Conservation (phyloP, 2,329 filamentous ascomycete species). For the Decorospora gaudefroyi region DNA sequence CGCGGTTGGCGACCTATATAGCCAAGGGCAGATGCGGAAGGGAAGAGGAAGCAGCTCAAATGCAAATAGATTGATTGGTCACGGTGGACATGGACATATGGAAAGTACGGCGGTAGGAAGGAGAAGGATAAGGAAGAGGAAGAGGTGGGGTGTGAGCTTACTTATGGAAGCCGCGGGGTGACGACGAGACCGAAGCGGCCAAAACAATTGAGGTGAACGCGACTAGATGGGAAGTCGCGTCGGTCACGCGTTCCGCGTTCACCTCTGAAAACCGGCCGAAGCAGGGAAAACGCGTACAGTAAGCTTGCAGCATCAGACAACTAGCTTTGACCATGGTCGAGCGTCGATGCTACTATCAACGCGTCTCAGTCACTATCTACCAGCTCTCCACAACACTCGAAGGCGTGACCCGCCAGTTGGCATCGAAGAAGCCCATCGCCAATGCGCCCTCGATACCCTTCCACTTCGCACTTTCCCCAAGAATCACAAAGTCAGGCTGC, state of each 20-base stretch:
- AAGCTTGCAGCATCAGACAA: constrained; percentile 1
- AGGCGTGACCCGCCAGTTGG: constrained; percentile 56
- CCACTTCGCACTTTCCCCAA: constrained; percentile 54
- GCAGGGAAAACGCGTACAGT: no score
- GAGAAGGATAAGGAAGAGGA: constrained; percentile 10
- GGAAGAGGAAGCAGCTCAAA: constrained; percentile 30
- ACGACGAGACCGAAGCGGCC: constrained; percentile 8
- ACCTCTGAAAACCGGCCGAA: constrained; percentile 9
- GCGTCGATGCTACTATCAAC: neutral
- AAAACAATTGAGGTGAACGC: constrained; percentile 15
- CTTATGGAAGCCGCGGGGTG: constrained; percentile 22
- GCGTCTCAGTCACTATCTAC: neutral
- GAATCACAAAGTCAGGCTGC: constrained; percentile 62
- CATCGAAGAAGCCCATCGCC: constrained; percentile 62
- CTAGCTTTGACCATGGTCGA: neutral
- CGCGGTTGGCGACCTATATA: constrained; percentile 43
- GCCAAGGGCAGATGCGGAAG: constrained; percentile 45
- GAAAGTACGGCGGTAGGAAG: constrained; percentile 29
- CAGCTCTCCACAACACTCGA: constrained; percentile 49
- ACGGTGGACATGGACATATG: constrained; percentile 7
- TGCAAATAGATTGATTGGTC: constrained; percentile 32
- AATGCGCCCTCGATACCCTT: constrained; percentile 57
- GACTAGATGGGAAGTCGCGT: constrained; percentile 20
- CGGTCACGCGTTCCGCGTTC: constrained; percentile 13
- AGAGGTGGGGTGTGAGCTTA: constrained; percentile 12